Conservation (phyloP, 257 asterid species). For the Rhazya stricta region DNA sequence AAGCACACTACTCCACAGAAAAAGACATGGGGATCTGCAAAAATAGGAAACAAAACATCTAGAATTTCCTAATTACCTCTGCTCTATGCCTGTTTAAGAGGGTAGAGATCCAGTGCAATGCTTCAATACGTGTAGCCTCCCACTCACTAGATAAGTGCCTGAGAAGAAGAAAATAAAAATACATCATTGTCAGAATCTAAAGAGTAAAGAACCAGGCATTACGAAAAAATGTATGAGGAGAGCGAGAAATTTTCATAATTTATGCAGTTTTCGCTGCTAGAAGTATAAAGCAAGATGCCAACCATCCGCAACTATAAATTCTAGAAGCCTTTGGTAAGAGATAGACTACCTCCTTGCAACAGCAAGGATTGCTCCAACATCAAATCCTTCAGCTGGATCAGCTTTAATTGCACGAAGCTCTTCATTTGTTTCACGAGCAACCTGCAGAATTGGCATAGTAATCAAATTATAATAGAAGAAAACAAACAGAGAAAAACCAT, state of each 20-base stretch:
- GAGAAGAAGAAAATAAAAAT: slow-evolving; percentile 21
- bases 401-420: slow-evolving; percentile 87
- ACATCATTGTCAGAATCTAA: neutral
- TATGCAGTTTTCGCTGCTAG: neutral
- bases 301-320: neutral
- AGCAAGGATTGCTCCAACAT: slow-evolving; percentile 80
- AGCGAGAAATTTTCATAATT: neutral
- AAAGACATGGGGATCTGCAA: neutral
- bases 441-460: slow-evolving; percentile 32
- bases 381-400: slow-evolving; percentile 81
- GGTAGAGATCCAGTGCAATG: slow-evolving; percentile 85
- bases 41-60: neutral
- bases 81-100: slow-evolving; percentile 63
- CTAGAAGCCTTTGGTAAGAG: slow-evolving; percentile 3
- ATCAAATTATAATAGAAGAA: neutral
- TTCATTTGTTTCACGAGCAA: slow-evolving; percentile 96
- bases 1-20: neutral
- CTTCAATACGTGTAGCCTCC: slow-evolving; percentile 99
- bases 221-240: neutral
- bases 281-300: neutral
- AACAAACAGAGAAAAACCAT: neutral
- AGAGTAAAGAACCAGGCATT: slow-evolving; percentile 4
- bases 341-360: slow-evolving; percentile 80
- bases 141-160: slow-evolving; percentile 91
- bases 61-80: slow-evolving; percentile 47